A percentile compares a stretch with the other conserved stretches of the same genome.
Conservation (phyloP, 2,329 filamentous ascomycete species). For the Colletotrichum somersetense region DNA sequence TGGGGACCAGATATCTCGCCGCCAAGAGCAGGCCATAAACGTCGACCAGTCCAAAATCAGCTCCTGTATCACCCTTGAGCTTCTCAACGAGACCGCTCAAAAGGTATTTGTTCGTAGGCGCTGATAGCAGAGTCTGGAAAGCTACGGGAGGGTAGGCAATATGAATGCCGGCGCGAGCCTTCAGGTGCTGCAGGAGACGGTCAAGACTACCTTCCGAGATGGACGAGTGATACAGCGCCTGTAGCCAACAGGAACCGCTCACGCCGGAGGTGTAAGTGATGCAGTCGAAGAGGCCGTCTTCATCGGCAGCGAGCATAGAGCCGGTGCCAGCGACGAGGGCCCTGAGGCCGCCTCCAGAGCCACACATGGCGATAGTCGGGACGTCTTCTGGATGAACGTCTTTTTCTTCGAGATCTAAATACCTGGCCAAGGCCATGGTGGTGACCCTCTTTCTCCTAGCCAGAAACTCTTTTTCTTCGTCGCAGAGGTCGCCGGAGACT, state of each 20-base stretch:
- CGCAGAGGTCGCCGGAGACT: conserved; percentile 83
- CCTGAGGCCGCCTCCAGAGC: conserved; percentile 90
- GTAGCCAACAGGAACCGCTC: conserved; percentile 96
- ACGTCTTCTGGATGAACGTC: conserved; percentile 95
- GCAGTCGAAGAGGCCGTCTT: conserved; percentile 93
- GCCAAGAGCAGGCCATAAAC: conserved; percentile 90
- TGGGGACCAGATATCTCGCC: conserved; percentile 86
- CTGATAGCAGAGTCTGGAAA: conserved; percentile 82
- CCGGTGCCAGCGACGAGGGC: conserved; percentile 92
- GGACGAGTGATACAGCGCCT: conserved; percentile 87
- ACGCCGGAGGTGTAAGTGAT: conserved; percentile 95
- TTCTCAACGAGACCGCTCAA: conserved; percentile 92
- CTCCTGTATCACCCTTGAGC: conserved; percentile 82
- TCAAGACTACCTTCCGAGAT: conserved; percentile 77
- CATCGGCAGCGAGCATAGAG: conserved; percentile 84
- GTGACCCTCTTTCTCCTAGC: conserved; percentile 76
- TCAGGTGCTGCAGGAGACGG: conserved; percentile 85
- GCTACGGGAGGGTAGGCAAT: conserved; percentile 93
- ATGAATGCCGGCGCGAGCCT: conserved; percentile 85
- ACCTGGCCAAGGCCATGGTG: conserved; percentile 81
- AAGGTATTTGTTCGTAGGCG: conserved; percentile 93
- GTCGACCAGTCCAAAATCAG: conserved; percentile 92
- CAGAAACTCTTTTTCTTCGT: conserved; percentile 84
- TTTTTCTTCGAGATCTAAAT: conserved; percentile 81
- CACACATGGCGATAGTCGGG: conserved; percentile 92